Percentiles rank a stretch among this genome's conserved stretches.
Conservation (phyloP, 164 flowering plant genomes). For the Vitis riparia region DNA sequence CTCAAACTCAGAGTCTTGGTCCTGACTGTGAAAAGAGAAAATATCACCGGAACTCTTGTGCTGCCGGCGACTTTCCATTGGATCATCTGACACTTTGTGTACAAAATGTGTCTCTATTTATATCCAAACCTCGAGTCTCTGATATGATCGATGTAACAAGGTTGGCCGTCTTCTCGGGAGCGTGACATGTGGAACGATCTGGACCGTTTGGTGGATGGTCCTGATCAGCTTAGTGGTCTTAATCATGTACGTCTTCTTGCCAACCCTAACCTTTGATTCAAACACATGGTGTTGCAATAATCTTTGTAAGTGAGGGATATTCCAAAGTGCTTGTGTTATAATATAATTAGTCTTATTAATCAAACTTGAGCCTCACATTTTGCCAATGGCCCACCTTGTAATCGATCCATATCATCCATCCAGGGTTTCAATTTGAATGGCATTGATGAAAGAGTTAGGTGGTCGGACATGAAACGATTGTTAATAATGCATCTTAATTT, state of each 20-base stretch:
- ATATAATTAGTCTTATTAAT: neutral
- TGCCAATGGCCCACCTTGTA: neutral
- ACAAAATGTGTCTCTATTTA: neutral
- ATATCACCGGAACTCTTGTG: constrained; percentile 28
- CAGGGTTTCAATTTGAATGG: too few species aligned
- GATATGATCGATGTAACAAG: constrained; percentile 12
- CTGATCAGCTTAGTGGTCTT: constrained; percentile 20
- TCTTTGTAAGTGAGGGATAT: neutral
- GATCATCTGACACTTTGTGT: neutral
- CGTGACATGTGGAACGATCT: constrained; percentile 23
- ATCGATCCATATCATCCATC: too few species aligned
- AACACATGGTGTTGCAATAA: constrained; percentile 7
- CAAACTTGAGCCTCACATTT: neutral
- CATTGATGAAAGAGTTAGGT: too few species aligned
- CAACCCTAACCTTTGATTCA: constrained; percentile 25
- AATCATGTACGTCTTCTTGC: constrained; percentile 30
- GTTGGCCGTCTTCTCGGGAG: constrained; percentile 2
- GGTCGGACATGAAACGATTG: too few species aligned
- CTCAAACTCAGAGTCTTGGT: constrained; percentile 42
- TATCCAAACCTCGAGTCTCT: neutral
- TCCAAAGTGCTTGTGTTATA: neutral
- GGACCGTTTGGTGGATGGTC: constrained; percentile 20
- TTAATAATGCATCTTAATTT: too few species aligned
- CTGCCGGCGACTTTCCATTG: constrained; percentile 25
- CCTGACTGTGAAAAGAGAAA: constrained; percentile 33